Conservation (phyloP, 768 basidiomycete species). For the Trametes gibbosa region DNA sequence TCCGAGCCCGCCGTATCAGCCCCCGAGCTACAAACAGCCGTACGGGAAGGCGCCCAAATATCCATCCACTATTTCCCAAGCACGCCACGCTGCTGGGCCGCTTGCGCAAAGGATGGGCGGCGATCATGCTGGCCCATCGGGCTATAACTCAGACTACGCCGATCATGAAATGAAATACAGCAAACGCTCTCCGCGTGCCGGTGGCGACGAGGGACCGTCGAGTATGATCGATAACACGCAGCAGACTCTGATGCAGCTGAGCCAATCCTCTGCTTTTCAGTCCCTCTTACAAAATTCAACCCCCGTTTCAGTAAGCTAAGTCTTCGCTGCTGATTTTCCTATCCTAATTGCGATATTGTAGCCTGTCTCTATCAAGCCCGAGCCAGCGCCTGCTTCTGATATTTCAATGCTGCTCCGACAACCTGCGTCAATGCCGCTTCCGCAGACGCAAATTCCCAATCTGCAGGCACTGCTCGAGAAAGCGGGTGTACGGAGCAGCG, state of each 20-base stretch:
- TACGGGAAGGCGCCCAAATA: slow-evolving; percentile 19
- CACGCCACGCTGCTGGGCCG: slow-evolving; percentile 1
- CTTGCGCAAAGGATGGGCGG: slow-evolving; percentile 10
- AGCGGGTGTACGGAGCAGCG: slow-evolving; percentile 13
- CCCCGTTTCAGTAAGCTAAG: neutral
- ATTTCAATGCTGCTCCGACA: neutral
- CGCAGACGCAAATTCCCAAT: slow-evolving; percentile 14
- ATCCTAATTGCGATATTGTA: neutral
- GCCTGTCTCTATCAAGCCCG: neutral
- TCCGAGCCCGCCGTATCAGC: neutral
- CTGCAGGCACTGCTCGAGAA: slow-evolving; percentile 17
- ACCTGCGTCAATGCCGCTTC: neutral
- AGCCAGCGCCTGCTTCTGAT: slow-evolving; percentile 6
- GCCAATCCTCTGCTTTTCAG: slow-evolving; percentile 19
- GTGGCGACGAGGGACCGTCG: neutral
- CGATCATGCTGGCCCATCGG: neutral
- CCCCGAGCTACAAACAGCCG: neutral
- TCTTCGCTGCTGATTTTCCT: too few relatives aligned
- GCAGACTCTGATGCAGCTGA: slow-evolving; percentile 18
- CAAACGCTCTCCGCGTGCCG: neutral
- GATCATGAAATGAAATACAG: slow-evolving; percentile 2
- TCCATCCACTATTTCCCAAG: slow-evolving; percentile 8
- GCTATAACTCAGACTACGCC: neutral
- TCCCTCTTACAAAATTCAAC: slow-evolving; percentile 12
- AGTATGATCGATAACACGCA: slow-evolving; percentile 11